Percentiles rank a stretch among this genome's conserved stretches.
These are phyloP conservation scores for Magnolia officinalis DNA, from an alignment of 164 flowering plant genomes.

Conservation along the genomic window DNA sequence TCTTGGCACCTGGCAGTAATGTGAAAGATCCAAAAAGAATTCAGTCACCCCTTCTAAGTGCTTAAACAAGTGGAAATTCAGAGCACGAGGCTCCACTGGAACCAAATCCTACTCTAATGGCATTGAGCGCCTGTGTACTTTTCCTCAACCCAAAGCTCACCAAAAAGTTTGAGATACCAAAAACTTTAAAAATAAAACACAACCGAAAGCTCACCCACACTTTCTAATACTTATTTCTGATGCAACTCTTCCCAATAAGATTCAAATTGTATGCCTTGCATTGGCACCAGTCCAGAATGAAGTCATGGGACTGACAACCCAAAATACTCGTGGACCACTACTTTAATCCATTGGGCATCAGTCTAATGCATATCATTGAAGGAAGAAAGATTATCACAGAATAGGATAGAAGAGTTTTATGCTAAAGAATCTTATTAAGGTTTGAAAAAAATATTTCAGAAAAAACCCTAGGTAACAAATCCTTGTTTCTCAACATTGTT, in stretches of 20 bases:
- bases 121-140: not conserved
- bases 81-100: not conserved
- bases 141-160: no score
- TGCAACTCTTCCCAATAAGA: not conserved
- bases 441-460: not conserved
- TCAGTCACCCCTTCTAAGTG: not conserved
- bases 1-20: not conserved
- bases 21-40: not conserved
- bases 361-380: not conserved
- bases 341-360: not conserved
- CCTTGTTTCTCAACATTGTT: no score
- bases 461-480: not conserved
- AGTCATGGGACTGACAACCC: not conserved
- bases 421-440: not conserved
- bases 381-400: not conserved
- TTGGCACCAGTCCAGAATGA: not conserved
- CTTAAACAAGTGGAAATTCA: not conserved
- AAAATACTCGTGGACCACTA: not conserved
- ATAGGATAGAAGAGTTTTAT: not conserved
- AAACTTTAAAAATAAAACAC: not conserved
- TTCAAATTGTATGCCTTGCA: not conserved
- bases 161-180: no score
- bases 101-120: no score
- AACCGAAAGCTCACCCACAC: not conserved
- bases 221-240: not conserved